A percentile compares a stretch with the other conserved stretches of the same genome.
Conservation (phyloP, 495 filamentous ascomycete species). For the Aspergillus steynii region DNA sequence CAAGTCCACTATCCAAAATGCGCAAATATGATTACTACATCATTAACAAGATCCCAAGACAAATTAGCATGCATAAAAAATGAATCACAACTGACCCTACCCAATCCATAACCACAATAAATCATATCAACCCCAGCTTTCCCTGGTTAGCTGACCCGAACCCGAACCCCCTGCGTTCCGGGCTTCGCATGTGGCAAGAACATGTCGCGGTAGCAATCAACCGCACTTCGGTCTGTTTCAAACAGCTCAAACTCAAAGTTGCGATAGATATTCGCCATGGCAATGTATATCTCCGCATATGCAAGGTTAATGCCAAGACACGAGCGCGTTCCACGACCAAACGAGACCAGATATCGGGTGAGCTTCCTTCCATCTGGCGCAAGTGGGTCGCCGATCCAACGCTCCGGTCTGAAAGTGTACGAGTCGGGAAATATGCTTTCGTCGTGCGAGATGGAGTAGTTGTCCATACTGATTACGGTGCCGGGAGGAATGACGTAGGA, state of each 20-base stretch:
- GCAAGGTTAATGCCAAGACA: constrained; percentile 46
- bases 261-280: constrained; percentile 44
- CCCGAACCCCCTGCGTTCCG: constrained; percentile 14
- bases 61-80: background rate
- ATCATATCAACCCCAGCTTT: background rate
- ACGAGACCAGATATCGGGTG: constrained; percentile 26
- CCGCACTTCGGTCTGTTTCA: constrained; percentile 14
- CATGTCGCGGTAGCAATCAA: constrained; percentile 13
- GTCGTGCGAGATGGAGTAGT: constrained; percentile 31
- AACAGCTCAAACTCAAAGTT: constrained; percentile 30
- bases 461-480: constrained; percentile 37
- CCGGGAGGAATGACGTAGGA: constrained; percentile 30
- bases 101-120: background rate
- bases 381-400: constrained; percentile 36
- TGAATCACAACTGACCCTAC: background rate
- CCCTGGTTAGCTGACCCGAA: constrained; percentile 1
- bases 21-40: background rate
- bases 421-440: constrained; percentile 36
- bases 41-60: no score
- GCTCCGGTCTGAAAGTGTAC: constrained; percentile 41
- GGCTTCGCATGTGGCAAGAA: constrained; percentile 14
- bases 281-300: constrained; percentile 46
- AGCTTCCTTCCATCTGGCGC: constrained; percentile 21
- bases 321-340: constrained; percentile 31
- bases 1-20: no score